These are phyloP conservation scores for Populus nigra DNA, from an alignment of 345 rosid species.

Conservation along the genomic window DNA sequence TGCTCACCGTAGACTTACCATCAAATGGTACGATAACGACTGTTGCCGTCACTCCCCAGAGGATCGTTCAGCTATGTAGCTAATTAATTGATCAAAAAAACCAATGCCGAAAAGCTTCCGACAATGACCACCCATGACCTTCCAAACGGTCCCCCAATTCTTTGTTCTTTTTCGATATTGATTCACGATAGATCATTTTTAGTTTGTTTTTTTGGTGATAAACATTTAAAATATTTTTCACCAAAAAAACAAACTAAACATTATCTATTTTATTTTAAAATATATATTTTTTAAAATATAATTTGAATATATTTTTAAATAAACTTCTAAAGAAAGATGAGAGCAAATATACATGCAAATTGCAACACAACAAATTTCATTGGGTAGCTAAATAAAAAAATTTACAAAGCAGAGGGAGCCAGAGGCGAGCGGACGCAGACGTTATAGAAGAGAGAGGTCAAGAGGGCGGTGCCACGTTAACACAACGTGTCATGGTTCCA, in stretches of 20 bases:
- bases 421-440: no score
- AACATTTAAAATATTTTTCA: no score
- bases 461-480: slow-evolving; percentile 32
- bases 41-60: not conserved
- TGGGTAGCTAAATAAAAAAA: not conserved
- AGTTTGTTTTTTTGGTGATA: no score
- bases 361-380: not conserved
- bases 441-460: not conserved
- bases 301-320: no score
- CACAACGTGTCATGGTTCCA: slow-evolving; percentile 14
- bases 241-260: no score
- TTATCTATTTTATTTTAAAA: no score
- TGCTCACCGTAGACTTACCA: no score
- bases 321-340: no score
- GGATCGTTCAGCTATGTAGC: no score
- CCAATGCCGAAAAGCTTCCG: slow-evolving; percentile 16
- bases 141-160: slow-evolving; percentile 13
- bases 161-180: not conserved
- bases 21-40: not conserved
- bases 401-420: not conserved
- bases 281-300: no score
- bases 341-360: no score
- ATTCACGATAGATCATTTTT: not conserved
- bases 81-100: not conserved
- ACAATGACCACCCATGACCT: slow-evolving; percentile 5